phyloP scores from a whole-genome alignment of 805 yeast genomes.

The Hanseniaspora lindneri region DNA sequence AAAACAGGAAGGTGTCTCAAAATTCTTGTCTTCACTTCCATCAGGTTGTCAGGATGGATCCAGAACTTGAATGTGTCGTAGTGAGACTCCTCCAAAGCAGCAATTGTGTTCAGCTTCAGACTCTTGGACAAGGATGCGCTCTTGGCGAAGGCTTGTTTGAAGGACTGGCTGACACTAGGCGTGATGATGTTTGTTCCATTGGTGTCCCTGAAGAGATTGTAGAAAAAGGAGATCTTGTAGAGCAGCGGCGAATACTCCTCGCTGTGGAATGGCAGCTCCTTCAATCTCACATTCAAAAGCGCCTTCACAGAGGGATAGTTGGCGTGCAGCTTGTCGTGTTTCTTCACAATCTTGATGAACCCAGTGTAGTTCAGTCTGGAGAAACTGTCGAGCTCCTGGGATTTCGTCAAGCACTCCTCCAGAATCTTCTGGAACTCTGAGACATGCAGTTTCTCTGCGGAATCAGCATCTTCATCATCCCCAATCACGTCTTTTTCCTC shows the following conservation, averaged over 20 bases:
- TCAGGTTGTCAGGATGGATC: slow-evolving; percentile 92
- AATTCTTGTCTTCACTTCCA: slow-evolving; percentile 95
- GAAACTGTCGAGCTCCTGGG: slow-evolving; percentile 81
- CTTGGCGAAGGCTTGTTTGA: slow-evolving; percentile 24
- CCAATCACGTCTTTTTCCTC: slow-evolving; percentile 32
- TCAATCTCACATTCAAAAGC: slow-evolving; percentile 72
- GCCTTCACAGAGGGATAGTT: slow-evolving; percentile 78
- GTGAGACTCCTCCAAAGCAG: slow-evolving; percentile 28
- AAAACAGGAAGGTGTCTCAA: slow-evolving; percentile 87
- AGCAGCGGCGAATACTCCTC: slow-evolving; percentile 90
- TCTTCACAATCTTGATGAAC: slow-evolving; percentile 84
- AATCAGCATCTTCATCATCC: slow-evolving; percentile 35
- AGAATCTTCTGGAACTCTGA: slow-evolving; percentile 51
- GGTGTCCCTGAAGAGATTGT: slow-evolving; percentile 66
- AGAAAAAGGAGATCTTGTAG: slow-evolving; percentile 68
- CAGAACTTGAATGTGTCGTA: slow-evolving; percentile 75
- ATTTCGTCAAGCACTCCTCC: slow-evolving; percentile 60
- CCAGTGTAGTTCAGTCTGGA: slow-evolving; percentile 90
- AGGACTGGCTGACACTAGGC: slow-evolving; percentile 21
- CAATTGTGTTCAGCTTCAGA: slow-evolving; percentile 28
- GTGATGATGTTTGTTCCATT: slow-evolving; percentile 32
- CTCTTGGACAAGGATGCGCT: slow-evolving; percentile 30
- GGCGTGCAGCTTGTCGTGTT: slow-evolving; percentile 85
- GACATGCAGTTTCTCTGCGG: slow-evolving; percentile 40
- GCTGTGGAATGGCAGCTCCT: slow-evolving; percentile 78